Percentiles rank a stretch among this genome's conserved stretches.
Evolutionary conservation across 345 rosid species (phyloP).

Genomic region (Pistacia vera): DNA sequence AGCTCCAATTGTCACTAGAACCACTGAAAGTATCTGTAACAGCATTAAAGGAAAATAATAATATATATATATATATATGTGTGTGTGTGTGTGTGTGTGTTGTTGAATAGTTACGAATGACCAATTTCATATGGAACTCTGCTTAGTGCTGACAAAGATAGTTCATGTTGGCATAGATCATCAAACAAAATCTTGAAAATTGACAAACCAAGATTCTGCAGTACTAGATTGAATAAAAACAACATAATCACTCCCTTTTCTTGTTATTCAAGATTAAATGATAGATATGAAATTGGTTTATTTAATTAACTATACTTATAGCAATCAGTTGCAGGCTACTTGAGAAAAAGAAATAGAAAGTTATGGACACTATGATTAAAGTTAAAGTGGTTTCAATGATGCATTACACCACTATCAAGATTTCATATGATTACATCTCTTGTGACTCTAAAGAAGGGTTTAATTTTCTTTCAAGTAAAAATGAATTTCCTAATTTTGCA

Average conservation of each 20-base stretch:
- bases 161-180: too few species aligned
- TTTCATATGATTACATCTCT: constrained; percentile 18
- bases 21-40: constrained; percentile 45
- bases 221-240: neutral
- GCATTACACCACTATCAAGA: constrained; percentile 13
- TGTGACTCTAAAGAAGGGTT: constrained; percentile 6
- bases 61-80: too few species aligned
- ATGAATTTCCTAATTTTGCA: neutral
- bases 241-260: neutral
- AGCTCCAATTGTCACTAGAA: constrained; percentile 60
- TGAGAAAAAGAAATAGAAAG: neutral
- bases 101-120: too few species aligned
- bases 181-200: too few species aligned
- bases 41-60: neutral
- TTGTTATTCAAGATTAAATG: constrained; percentile 6
- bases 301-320: neutral
- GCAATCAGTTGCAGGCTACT: constrained; percentile 2
- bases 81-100: too few species aligned
- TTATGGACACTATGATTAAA: constrained; percentile 49
- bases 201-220: too few species aligned
- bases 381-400: constrained; percentile 26
- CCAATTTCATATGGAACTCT: too few species aligned
- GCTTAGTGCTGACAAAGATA: too few species aligned
- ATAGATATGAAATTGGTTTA: constrained; percentile 3
- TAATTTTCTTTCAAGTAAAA: neutral